phyloP scores from a whole-genome alignment of 1,284 basidiomycete species.

The Earliella scabrosa region DNA sequence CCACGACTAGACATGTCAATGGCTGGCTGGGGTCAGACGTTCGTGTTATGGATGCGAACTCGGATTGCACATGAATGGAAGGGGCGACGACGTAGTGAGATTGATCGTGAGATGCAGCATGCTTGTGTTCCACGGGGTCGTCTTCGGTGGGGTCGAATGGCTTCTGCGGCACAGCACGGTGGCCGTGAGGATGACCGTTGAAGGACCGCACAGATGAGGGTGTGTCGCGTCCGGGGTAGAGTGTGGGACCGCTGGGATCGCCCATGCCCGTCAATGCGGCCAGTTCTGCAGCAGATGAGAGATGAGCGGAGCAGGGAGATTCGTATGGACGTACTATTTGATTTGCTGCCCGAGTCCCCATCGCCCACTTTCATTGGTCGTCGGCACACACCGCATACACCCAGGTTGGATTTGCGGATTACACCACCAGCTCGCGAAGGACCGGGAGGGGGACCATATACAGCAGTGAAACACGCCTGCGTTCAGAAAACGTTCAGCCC shows the following conservation, averaged over 20 bases:
- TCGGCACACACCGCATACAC: constrained; percentile 96
- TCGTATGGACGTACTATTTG: constrained; percentile 73
- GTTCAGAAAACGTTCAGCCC: constrained; percentile 4
- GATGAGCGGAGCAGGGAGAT: not conserved
- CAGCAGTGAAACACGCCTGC: constrained; percentile 93
- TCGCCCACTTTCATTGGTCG: constrained; percentile 94
- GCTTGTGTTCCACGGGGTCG: constrained; percentile 76
- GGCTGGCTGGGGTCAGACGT: constrained; percentile 75
- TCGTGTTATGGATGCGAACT: constrained; percentile 82
- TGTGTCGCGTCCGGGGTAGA: constrained; percentile 74
- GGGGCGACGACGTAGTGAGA: constrained; percentile 82
- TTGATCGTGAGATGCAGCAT: constrained; percentile 47
- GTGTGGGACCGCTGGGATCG: constrained; percentile 51
- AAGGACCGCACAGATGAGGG: constrained; percentile 42
- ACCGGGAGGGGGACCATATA: constrained; percentile 88
- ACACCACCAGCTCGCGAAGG: constrained; percentile 51
- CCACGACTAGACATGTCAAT: constrained; percentile 87
- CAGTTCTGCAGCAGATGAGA: constrained; percentile 59
- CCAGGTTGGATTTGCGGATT: constrained; percentile 78
- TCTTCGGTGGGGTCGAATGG: constrained; percentile 74
- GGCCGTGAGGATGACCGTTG: constrained; percentile 34
- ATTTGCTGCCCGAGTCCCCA: constrained; percentile 77
- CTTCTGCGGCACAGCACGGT: constrained; percentile 40
- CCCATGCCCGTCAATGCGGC: constrained; percentile 90
- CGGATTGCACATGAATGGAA: constrained; percentile 86